Evolutionary conservation across 306 rosid genomes (phyloP).

Genomic region (Cotoneaster glaucophyllus): DNA sequence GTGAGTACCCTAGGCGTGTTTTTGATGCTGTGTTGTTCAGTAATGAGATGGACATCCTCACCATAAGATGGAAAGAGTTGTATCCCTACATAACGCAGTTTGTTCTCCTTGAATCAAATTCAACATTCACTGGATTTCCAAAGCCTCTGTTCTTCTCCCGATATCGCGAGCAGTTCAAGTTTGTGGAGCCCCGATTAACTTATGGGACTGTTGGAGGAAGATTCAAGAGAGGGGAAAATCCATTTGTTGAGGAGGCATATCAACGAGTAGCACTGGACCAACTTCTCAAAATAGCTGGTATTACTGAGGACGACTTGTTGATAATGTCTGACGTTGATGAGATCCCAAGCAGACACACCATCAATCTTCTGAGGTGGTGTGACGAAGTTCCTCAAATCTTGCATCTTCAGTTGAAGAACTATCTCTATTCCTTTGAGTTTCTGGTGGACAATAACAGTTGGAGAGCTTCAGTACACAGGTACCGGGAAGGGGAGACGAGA

Average conservation of each 20-base stretch:
- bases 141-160: constrained; percentile 65
- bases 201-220: constrained; percentile 82
- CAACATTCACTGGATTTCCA: constrained; percentile 78
- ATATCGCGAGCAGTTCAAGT: constrained; percentile 55
- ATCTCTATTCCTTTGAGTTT: constrained; percentile 90
- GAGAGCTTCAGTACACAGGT: constrained; percentile 91
- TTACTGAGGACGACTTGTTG: constrained; percentile 86
- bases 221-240: constrained; percentile 84
- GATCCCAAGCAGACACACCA: constrained; percentile 97
- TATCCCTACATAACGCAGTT: constrained; percentile 80
- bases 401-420: constrained; percentile 89
- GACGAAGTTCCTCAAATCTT: constrained; percentile 67
- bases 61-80: constrained; percentile 84
- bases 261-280: constrained; percentile 91
- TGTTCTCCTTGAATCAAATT: constrained; percentile 91
- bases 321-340: constrained; percentile 99
- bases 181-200: constrained; percentile 70
- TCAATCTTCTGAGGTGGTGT: constrained; percentile 92
- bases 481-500: constrained; percentile 60
- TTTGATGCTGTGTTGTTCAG: constrained; percentile 95
- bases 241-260: constrained; percentile 95
- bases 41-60: constrained; percentile 84
- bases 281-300: constrained; percentile 83
- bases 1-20: constrained; percentile 92
- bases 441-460: constrained; percentile 83